Percentiles rank a stretch among this genome's conserved stretches.
These are phyloP conservation scores for Cardiosporidium cionae DNA, from an alignment of 169 alveolate genomes.

Conservation along the genomic window DNA sequence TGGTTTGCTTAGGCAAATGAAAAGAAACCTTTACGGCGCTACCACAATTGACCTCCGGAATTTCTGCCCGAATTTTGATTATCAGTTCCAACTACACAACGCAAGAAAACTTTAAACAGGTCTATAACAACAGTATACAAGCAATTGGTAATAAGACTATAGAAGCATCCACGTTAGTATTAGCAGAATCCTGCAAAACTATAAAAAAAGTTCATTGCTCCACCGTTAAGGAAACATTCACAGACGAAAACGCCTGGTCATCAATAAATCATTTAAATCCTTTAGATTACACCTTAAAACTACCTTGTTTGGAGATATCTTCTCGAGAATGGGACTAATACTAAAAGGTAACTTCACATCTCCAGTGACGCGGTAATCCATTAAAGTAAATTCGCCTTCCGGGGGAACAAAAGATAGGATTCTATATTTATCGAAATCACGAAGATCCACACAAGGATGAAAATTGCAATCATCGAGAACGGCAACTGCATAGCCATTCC, in stretches of 20 bases:
- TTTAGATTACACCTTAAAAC: too few relatives aligned
- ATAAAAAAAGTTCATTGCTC: too few relatives aligned
- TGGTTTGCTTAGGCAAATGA: conserved; percentile 67
- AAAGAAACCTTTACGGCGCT: conserved; percentile 63
- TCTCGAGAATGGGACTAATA: conserved; percentile 27
- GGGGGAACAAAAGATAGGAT: conserved; percentile 85
- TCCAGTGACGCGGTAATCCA: conserved; percentile 82
- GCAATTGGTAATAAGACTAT: too few relatives aligned
- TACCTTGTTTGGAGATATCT: conserved; percentile 22
- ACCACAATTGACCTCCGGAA: conserved; percentile 71
- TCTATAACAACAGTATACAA: too few relatives aligned
- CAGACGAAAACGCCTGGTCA: too few relatives aligned
- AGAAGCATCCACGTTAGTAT: too few relatives aligned
- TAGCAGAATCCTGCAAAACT: too few relatives aligned
- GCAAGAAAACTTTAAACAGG: too few relatives aligned
- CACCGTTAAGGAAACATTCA: too few relatives aligned
- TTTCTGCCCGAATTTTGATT: conserved; percentile 70
- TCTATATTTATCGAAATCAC: conserved; percentile 67
- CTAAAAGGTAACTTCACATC: conserved; percentile 62
- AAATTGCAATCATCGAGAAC: conserved; percentile 84
- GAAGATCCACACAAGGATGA: conserved; percentile 86
- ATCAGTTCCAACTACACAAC: conserved; percentile 55
- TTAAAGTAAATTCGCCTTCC: conserved; percentile 90
- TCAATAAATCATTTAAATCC: too few relatives aligned
- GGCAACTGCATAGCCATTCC: background rate